A percentile compares a stretch with the other conserved stretches of the same genome.
Evolutionary conservation across 1,284 basidiomycete genomes (phyloP).

Genomic region (Ganoderma lingzhi): DNA sequence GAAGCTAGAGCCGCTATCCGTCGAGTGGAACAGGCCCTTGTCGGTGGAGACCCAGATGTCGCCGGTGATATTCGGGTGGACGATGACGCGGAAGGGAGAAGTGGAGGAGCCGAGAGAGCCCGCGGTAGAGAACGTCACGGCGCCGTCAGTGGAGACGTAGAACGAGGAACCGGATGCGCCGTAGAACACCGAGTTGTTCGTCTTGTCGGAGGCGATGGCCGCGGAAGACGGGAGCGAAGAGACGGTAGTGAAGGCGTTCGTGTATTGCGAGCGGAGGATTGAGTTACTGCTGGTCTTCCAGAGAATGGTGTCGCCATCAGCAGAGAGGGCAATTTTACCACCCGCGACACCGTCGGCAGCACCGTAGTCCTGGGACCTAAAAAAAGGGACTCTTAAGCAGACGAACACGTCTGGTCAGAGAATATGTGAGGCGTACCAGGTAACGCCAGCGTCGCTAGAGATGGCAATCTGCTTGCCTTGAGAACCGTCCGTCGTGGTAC

Average conservation of each 20-base stretch:
- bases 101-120: constrained; percentile 58
- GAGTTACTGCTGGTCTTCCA: constrained; percentile 61
- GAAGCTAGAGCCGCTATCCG: constrained; percentile 60
- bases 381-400: neutral
- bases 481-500: constrained; percentile 44
- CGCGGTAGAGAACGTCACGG: constrained; percentile 55
- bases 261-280: constrained; percentile 60
- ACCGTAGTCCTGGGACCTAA: constrained; percentile 56
- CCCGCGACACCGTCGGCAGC: constrained; percentile 59
- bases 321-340: constrained; percentile 66
- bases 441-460: constrained; percentile 59
- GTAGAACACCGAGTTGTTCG: constrained; percentile 64
- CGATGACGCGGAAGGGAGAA: constrained; percentile 58
- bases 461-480: constrained; percentile 62
- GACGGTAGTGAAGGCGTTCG: constrained; percentile 56
- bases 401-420: neutral
- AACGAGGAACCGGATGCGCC: constrained; percentile 61
- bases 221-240: constrained; percentile 58
- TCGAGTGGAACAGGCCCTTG: constrained; percentile 68
- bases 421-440: constrained; percentile 48
- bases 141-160: constrained; percentile 64
- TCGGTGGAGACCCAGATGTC: constrained; percentile 73
- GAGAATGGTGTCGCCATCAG: constrained; percentile 63
- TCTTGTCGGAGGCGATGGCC: constrained; percentile 68
- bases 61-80: constrained; percentile 56